Base-by-base conservation (phyloP, 306 rosid genomes). In the Cucurbita maxima region DNA sequence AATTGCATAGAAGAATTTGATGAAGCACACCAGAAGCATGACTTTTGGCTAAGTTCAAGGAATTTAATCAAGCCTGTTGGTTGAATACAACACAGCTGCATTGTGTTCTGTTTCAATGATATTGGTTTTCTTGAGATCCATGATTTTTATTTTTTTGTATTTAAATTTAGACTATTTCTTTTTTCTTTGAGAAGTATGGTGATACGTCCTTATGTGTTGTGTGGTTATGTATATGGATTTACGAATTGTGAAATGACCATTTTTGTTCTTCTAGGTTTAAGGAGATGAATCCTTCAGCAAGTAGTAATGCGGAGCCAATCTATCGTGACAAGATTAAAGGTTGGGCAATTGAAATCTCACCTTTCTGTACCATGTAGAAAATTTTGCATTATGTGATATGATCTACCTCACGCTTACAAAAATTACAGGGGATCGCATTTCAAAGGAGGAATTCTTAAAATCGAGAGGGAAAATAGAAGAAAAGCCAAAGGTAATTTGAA, bases 311-410 rank as follows among this genome's bases (percentile, higher is more conserved):
- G 12, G 92, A 86, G 45, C 86, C 90, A 61, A 55, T 91, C 30
- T 94, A 83, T 83, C 92, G 96, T 81, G 96, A 94, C 76, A 90
- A 79, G 84, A 69, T 75, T 56, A 91, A 87, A 86, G 98, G 98
- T 94, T 30, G 36, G 80, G 73, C 25, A 58, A 73, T 67, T 47
- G 34, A 45, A 63, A 34, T 58, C 61, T 63, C 76, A 60, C 70
- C 62, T 36, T 77, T 58, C 69, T 79, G 54, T 71, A 73, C 68
- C 7, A 43, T 58, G 15, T 37, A 5, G 57, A 37, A 72, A 72
- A 52, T 0, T 51, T 56, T 66, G 58, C 34, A 38, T 72, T 71
- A 59, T 12, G 19, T 79, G 76, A 15, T 48, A 60, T 58, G 20
- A 44, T 69, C 41, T 51, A 7, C 18, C 37, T 59, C 75, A 72